Conservation (phyloP, 352 stramenopile genomes). For the Pythium phragmitis region DNA sequence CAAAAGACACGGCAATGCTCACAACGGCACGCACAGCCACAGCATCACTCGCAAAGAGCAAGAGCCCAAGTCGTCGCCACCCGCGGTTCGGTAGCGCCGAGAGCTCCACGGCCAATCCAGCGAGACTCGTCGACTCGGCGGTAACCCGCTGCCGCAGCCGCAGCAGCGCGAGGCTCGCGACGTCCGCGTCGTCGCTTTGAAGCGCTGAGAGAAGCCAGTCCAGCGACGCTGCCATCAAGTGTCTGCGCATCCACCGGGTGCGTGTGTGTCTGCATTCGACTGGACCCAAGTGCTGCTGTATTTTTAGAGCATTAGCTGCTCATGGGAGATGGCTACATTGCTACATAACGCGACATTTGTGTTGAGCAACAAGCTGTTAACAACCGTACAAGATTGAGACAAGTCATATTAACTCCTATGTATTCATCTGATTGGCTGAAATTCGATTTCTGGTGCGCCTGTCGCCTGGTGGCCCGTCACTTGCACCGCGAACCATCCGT, state of each 20-base stretch:
- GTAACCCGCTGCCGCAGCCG: slow-evolving; percentile 11
- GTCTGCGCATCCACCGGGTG: neutral
- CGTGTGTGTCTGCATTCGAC: no score
- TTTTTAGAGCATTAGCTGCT: no score
- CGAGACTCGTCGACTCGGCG: neutral
- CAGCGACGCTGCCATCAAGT: neutral
- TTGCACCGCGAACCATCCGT: no score
- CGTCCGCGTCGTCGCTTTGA: slow-evolving; percentile 11
- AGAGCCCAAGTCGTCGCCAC: slow-evolving; percentile 27
- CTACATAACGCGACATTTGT: no score
- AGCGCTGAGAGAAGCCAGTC: slow-evolving; percentile 13
- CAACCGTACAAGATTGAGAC: no score
- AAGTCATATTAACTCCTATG: no score
- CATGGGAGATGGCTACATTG: no score
- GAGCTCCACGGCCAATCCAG: neutral
- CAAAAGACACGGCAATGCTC: slow-evolving; percentile 5
- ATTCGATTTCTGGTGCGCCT: no score
- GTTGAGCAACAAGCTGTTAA: no score
- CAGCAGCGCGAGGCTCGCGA: slow-evolving; percentile 20
- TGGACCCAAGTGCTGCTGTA: neutral
- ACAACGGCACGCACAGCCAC: slow-evolving; percentile 14
- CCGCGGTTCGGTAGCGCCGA: neutral
- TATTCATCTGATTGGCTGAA: no score
- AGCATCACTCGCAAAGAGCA: slow-evolving; percentile 23
- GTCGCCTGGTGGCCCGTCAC: no score